Evolutionary conservation across 2,329 filamentous ascomycete genomes (phyloP), one percentile per base, ranked within the genome.

Genomic region (Ploettnerulaceae sp.): DNA sequence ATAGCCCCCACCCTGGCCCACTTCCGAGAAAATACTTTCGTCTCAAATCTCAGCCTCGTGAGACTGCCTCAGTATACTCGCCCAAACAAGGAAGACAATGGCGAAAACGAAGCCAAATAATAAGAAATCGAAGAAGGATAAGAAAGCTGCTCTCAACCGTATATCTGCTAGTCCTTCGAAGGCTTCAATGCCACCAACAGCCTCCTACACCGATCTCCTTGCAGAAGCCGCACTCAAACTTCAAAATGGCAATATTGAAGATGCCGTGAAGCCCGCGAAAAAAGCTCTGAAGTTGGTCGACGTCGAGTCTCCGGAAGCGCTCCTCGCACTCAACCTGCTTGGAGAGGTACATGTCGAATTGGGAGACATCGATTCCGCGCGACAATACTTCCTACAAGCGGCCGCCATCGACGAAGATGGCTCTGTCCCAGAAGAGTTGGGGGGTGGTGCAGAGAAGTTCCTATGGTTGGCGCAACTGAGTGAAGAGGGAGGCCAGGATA

Each of bases 371-470:
- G 84, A 91, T 43, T 70, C 77, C 12, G 91, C 91, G 32, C 76
- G 84, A 49, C 68, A 73, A 36, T 83, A 80, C 60, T 95, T 96
- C 61, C 66, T 81, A 50, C 74, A 77, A 35, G 89, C 93, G 0
- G 84, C 85, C 28, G 71, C 75, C 44, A 75, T 93, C 26, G 93
- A 98, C 64, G 75, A 82, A 18, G 79, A 90, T 47, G 93, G 91
- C 14, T 68, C 71, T 29, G 70, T 81, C 49, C 77, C 84, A 14
- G 84, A 89, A 60, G 76, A 79, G 29, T 66, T 82, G 41, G 90
- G 89, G 38, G 89, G 88, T 21, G 90, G 90, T 1, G 81, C 89
- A 0, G 91, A 97, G 63, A 97, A 96, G 69, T 97, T 96, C 62
- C 70, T 97, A 38, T 95, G 90, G 79, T 73, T 98, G 48, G 93